A percentile compares a stretch with the other conserved stretches of the same genome.
phyloP scores from a whole-genome alignment of 2,329 filamentous ascomycete species.

The Colletotrichum tabaci region DNA sequence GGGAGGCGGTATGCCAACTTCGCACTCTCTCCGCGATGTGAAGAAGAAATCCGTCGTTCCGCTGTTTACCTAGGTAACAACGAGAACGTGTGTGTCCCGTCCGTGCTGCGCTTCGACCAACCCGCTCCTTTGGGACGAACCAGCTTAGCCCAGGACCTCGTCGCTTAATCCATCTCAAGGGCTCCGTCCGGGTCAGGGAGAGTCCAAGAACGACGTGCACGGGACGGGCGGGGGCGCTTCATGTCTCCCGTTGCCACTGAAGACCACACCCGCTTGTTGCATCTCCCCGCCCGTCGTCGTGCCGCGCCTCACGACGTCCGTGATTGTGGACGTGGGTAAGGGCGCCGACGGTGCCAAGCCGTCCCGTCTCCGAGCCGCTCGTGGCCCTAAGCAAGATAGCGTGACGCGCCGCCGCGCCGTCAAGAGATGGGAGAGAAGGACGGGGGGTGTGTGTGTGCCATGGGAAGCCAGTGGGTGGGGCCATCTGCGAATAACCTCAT shows the following conservation, averaged over 20 bases:
- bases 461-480: not conserved
- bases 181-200: not conserved
- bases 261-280: not conserved
- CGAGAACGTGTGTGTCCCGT: not conserved
- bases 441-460: not conserved
- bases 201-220: not conserved
- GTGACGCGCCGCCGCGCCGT: not conserved
- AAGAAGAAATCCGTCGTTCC: not conserved
- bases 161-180: not conserved
- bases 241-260: not conserved
- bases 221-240: not conserved
- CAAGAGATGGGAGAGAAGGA: not conserved
- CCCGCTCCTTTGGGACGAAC: slow-evolving; percentile 1
- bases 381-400: not conserved
- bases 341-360: not conserved
- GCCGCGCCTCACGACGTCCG: not conserved
- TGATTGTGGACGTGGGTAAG: too few relatives aligned
- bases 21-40: not conserved
- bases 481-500: slow-evolving; percentile 1
- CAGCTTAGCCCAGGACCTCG: not conserved
- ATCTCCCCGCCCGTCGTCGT: not conserved
- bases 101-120: not conserved
- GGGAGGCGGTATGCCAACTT: too few relatives aligned
- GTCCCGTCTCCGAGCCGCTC: not conserved
- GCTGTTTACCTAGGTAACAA: too few relatives aligned